These are phyloP conservation scores for Magnolia kwangsiensis DNA, from an alignment of 164 flowering plant genomes.

Conservation along the genomic window DNA sequence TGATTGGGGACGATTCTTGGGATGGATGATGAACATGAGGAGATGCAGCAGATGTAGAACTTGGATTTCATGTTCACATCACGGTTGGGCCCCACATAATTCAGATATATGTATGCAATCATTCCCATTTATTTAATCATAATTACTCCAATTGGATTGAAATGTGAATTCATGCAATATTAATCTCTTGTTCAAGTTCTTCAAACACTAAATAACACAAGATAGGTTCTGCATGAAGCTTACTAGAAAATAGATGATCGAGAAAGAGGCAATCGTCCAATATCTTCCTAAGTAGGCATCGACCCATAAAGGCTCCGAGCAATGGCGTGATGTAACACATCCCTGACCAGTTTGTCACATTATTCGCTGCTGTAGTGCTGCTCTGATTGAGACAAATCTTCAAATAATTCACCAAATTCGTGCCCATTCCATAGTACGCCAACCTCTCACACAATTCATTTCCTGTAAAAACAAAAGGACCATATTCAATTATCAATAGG, in stretches of 20 bases:
- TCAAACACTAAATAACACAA: background rate
- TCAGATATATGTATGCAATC: too few relatives aligned
- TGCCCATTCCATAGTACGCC: constrained; percentile 45
- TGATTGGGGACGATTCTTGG: too few relatives aligned
- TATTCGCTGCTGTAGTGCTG: constrained; percentile 27
- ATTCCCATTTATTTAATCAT: background rate
- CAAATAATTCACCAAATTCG: constrained; percentile 36
- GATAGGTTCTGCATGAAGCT: background rate
- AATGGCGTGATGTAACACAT: constrained; percentile 37
- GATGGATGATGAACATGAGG: too few relatives aligned
- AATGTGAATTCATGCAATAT: background rate
- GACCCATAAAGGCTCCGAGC: constrained; percentile 41
- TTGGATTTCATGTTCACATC: too few relatives aligned
- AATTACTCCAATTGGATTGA: background rate
- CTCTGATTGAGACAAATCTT: constrained; percentile 21
- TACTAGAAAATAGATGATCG: constrained; percentile 21
- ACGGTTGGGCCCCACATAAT: too few relatives aligned
- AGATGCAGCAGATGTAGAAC: too few relatives aligned
- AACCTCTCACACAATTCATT: constrained; percentile 39
- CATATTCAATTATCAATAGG: background rate
- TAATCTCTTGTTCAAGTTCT: background rate
- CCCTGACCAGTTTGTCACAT: constrained; percentile 40
- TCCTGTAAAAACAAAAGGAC: constrained; percentile 25
- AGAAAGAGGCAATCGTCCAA: constrained; percentile 36
- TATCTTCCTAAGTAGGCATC: constrained; percentile 44